Evolutionary conservation across 495 filamentous ascomycete species (phyloP).

Genomic region (Hyaloscypha bicolor): DNA sequence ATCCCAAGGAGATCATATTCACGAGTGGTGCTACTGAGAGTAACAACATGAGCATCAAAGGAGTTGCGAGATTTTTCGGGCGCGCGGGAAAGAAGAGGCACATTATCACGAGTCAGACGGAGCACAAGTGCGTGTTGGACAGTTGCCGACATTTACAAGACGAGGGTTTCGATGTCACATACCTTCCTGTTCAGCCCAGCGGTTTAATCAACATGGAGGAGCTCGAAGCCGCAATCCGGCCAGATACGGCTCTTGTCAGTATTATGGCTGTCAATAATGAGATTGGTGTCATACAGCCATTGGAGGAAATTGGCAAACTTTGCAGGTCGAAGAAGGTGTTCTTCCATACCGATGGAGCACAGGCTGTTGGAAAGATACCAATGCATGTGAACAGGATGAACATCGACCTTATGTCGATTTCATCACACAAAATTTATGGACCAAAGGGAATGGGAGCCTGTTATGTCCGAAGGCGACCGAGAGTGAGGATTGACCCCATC

Average conservation of each 20-base stretch:
- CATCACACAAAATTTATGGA: conserved; percentile 98
- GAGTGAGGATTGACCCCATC: conserved; percentile 92
- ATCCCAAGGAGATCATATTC: conserved; percentile 98
- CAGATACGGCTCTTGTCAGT: conserved; percentile 88
- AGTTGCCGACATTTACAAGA: conserved; percentile 96
- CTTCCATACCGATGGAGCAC: conserved; percentile 97
- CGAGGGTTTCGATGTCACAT: conserved; percentile 94
- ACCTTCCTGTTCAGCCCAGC: conserved; percentile 83
- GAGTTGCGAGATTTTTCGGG: conserved; percentile 93
- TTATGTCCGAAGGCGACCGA: conserved; percentile 87
- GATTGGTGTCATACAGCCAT: conserved; percentile 94
- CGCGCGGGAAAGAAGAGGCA: conserved; percentile 95
- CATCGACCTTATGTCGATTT: conserved; percentile 97
- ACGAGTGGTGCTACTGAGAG: conserved; percentile 97
- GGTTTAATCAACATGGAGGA: conserved; percentile 83
- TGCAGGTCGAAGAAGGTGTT: conserved; percentile 92
- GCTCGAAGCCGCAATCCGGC: conserved; percentile 87
- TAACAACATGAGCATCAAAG: conserved; percentile 99
- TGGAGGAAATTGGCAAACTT: conserved; percentile 90
- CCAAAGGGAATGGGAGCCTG: conserved; percentile 97
- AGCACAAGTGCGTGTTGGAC: conserved; percentile 98
- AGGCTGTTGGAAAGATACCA: conserved; percentile 96
- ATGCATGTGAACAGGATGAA: conserved; percentile 96
- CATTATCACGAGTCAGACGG: conserved; percentile 94
- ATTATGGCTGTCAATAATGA: conserved; percentile 99